A percentile compares a stretch with the other conserved stretches of the same genome.
These are phyloP conservation scores for Andrographis paniculata DNA, from an alignment of 305 asterid species.

Conservation along the genomic window DNA sequence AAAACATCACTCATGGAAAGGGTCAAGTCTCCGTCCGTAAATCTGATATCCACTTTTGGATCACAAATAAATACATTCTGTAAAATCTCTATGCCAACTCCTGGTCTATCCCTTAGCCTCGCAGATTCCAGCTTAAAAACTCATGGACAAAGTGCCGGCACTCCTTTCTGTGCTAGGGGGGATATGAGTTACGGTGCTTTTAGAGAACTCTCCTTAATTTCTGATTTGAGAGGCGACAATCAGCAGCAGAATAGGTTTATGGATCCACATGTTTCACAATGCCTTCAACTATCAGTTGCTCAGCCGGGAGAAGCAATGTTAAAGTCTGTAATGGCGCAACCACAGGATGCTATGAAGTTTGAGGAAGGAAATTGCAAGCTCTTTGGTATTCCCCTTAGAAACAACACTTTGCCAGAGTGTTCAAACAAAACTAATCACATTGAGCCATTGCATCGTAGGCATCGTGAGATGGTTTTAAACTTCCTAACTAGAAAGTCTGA, in stretches of 20 bases:
- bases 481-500: slow-evolving; percentile 53
- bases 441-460: slow-evolving; percentile 18
- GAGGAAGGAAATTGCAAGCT: slow-evolving; percentile 72
- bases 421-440: background rate
- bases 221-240: slow-evolving; percentile 41
- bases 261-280: slow-evolving; percentile 59
- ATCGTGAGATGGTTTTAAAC: slow-evolving; percentile 28
- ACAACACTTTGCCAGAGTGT: slow-evolving; percentile 22
- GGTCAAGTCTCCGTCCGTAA: slow-evolving; percentile 46
- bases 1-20: slow-evolving; percentile 53
- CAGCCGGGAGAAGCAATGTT: slow-evolving; percentile 14
- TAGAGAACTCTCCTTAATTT: slow-evolving; percentile 36
- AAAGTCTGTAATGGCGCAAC: background rate
- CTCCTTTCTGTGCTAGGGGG: slow-evolving; percentile 36
- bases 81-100: slow-evolving; percentile 45
- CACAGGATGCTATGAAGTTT: slow-evolving; percentile 35
- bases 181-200: slow-evolving; percentile 42
- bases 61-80: slow-evolving; percentile 30
- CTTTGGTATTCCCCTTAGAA: slow-evolving; percentile 67
- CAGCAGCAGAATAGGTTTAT: slow-evolving; percentile 58
- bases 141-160: slow-evolving; percentile 30
- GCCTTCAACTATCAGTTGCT: slow-evolving; percentile 29
- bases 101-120: slow-evolving; percentile 53
- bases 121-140: slow-evolving; percentile 49
- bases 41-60: slow-evolving; percentile 48